Base-by-base conservation (phyloP, 352 stramenopile genomes). In the Blastocystis hominis region DNA sequence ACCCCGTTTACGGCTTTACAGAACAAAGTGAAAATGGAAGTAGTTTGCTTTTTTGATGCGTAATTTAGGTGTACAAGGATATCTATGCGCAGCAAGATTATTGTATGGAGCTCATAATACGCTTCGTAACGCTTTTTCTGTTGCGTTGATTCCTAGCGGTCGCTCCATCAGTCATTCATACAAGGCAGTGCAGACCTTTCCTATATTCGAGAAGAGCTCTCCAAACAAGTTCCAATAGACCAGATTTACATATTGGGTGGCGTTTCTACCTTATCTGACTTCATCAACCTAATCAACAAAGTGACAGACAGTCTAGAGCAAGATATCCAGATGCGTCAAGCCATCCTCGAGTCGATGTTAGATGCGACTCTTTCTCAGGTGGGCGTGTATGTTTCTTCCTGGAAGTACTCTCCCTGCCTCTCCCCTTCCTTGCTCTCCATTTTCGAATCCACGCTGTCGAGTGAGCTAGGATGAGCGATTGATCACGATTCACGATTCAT, bases 391-490 rank as follows among this genome's bases (percentile, higher is more conserved):
- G 40, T 50, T 9, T 78, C 68, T 6, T 40, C 68, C 9, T 78
- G 68, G 68, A 78, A 78, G 47, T 78, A 78, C 13, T 34, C 42
- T 56, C 68, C 68, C 2, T 61, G 46, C 13, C 15, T 78, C 53
- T n/a, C n/a, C n/a, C n/a, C n/a, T n/a, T n/a, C n/a, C n/a, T n/a
- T n/a, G n/a, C n/a, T n/a, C n/a, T n/a, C n/a, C n/a, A n/a, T n/a
- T n/a, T n/a, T n/a, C n/a, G n/a, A n/a, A n/a, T n/a, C n/a, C n/a
- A n/a, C n/a, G n/a, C n/a, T n/a, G n/a, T n/a, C n/a, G n/a, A n/a
- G n/a, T n/a, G n/a, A n/a, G n/a, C n/a, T n/a, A n/a, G n/a, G n/a
- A n/a, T n/a, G n/a, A n/a, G n/a, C n/a, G n/a, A n/a, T n/a, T n/a
- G n/a, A n/a, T n/a, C n/a, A n/a, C n/a, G n/a, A n/a, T n/a, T n/a